Base-by-base conservation (phyloP, 306 rosid genomes). In the Trichosanthes truncata region DNA sequence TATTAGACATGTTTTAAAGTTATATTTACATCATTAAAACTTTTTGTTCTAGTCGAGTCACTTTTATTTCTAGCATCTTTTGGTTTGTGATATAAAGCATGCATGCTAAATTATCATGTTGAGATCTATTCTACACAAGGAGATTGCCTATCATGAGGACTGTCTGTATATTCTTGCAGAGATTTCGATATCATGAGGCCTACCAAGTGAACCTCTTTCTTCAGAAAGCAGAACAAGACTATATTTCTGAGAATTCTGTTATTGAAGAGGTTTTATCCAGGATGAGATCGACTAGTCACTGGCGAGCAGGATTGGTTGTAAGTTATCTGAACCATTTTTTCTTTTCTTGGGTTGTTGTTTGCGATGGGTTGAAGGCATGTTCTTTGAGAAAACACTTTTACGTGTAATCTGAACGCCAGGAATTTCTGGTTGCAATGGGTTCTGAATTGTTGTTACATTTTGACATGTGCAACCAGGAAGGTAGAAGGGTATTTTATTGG, bases 261-360 rank as follows among this genome's bases (percentile, higher is more conserved):
- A 56, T 68, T 78, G 92, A 88, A 69, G 93, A 85, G 57, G 82
- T 83, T 85, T 66, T 89, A 79, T 84, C 85, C 74, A 88, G 93
- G 83, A 86, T 91, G 79, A 90, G 83, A 87, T 72, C 77, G 33
- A 80, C 87, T 80, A 89, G 86, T 82, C 80, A 82, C 35, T 82
- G 92, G 94, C 92, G 99, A 84, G 69, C 87, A 74, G 92, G 89
- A 79, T 90, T 96, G 84, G 85, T 91, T 72, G 99, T 96, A 96
- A 96, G 99, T 96, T 83, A 26, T 81, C 66, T 63, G 55, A 63
- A 17, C 4, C 77, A 10, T 79, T 52, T 46, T 57, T 29, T 14
- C 10, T 10, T 25, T 26, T 29, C 8, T 41, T 56, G 38, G 8
- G 21, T 26, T 13, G 59, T 49, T 23, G 21, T 15, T 46, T 45